Evolutionary conservation across 1,284 basidiomycete genomes (phyloP).

Genomic region (Exsudoporus floridanus): DNA sequence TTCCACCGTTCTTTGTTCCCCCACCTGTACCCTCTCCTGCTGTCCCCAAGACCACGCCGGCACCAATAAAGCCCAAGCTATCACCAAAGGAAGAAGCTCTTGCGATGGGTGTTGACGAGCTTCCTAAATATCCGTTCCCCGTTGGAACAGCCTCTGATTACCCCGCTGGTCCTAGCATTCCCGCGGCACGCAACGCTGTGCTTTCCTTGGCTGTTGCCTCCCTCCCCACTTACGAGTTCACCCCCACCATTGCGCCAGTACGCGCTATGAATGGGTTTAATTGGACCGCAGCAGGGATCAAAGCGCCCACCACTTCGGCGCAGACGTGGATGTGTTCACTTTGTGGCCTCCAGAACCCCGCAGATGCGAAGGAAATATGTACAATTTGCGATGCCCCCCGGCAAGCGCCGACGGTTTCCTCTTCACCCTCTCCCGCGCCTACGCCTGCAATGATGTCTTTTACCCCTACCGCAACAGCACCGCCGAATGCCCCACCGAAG

Average conservation of each 20-base stretch:
- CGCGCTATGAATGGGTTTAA: slow-evolving; percentile 38
- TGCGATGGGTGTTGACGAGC: slow-evolving; percentile 25
- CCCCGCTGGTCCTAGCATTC: slow-evolving; percentile 37
- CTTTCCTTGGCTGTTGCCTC: slow-evolving; percentile 31
- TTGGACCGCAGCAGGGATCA: slow-evolving; percentile 44
- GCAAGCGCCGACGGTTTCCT: slow-evolving; percentile 15
- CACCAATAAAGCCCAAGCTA: slow-evolving; percentile 10
- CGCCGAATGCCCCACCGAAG: slow-evolving; percentile 20
- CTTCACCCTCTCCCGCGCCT: slow-evolving; percentile 15
- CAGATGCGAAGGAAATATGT: slow-evolving; percentile 48
- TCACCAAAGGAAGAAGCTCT: slow-evolving; percentile 38
- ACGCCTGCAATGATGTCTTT: background rate
- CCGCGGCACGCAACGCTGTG: slow-evolving; percentile 38
- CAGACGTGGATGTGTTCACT: slow-evolving; percentile 45
- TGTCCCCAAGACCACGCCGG: background rate
- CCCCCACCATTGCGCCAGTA: slow-evolving; percentile 24
- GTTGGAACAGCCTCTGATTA: slow-evolving; percentile 26
- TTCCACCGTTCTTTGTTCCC: slow-evolving; percentile 22
- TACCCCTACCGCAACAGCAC: background rate
- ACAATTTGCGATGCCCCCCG: slow-evolving; percentile 48
- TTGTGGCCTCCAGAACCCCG: slow-evolving; percentile 49
- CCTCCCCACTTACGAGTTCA: slow-evolving; percentile 48
- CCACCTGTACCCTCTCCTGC: background rate
- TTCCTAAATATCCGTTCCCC: slow-evolving; percentile 33
- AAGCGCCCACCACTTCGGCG: slow-evolving; percentile 27